Percentiles rank a stretch among this genome's conserved stretches.
phyloP scores from a whole-genome alignment of 169 alveolate species.

The Theileria sp. region DNA sequence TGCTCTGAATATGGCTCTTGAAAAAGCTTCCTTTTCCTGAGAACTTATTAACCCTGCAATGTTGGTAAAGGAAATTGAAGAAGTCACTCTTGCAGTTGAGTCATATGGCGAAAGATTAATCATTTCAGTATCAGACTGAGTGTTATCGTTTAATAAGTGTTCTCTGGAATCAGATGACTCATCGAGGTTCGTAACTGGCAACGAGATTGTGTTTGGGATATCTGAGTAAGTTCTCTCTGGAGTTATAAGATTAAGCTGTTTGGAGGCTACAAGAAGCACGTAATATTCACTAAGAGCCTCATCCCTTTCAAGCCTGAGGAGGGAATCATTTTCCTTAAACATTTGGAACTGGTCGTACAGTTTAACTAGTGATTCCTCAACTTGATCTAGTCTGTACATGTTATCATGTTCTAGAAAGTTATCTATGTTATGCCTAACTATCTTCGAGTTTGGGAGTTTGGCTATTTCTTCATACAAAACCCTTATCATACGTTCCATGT shows the following conservation, averaged over 20 bases:
- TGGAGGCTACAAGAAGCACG: slow-evolving; percentile 74
- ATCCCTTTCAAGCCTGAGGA: slow-evolving; percentile 77
- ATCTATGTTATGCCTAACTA: slow-evolving; percentile 77
- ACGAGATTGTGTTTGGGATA: slow-evolving; percentile 11
- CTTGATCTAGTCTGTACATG: slow-evolving; percentile 81
- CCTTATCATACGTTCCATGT: slow-evolving; percentile 88
- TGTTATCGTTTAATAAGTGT: slow-evolving; percentile 56
- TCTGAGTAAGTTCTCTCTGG: slow-evolving; percentile 27
- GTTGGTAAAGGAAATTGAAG: slow-evolving; percentile 79
- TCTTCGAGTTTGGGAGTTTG: slow-evolving; percentile 73
- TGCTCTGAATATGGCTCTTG: slow-evolving; percentile 93
- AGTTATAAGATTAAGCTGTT: slow-evolving; percentile 64
- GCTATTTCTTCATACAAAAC: slow-evolving; percentile 79
- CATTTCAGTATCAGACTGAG: slow-evolving; percentile 63
- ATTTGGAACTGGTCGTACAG: slow-evolving; percentile 86
- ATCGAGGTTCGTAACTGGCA: slow-evolving; percentile 32
- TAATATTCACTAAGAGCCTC: slow-evolving; percentile 83
- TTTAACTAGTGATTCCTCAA: slow-evolving; percentile 82
- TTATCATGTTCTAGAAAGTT: slow-evolving; percentile 79
- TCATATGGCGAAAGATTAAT: slow-evolving; percentile 23
- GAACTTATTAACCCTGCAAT: slow-evolving; percentile 91
- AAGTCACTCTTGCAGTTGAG: background rate
- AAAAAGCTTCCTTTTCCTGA: slow-evolving; percentile 88
- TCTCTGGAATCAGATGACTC: slow-evolving; percentile 66
- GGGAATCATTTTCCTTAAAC: slow-evolving; percentile 81